These are phyloP conservation scores for Entonaema liquescens DNA, from an alignment of 495 filamentous ascomycete genomes.

Conservation along the genomic window DNA sequence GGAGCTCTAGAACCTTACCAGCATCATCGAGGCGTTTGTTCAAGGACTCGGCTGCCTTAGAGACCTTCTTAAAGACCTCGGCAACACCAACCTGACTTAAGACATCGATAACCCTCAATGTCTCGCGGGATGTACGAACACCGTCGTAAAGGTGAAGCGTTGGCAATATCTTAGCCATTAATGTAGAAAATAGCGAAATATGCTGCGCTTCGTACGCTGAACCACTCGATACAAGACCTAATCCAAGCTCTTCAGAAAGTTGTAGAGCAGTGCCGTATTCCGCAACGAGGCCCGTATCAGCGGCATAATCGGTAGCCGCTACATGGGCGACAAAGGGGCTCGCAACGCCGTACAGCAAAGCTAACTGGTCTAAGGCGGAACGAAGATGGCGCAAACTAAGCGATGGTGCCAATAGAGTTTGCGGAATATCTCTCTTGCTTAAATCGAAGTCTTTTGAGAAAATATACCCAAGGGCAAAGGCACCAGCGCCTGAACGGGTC, in stretches of 20 bases:
- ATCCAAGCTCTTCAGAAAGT: conserved; percentile 88
- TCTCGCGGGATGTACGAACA: conserved; percentile 84
- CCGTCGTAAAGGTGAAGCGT: conserved; percentile 94
- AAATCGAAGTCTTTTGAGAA: conserved; percentile 95
- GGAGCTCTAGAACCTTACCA: conserved; percentile 75
- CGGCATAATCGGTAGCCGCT: conserved; percentile 89
- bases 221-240: conserved; percentile 83
- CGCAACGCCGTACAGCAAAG: conserved; percentile 84
- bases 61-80: conserved; percentile 73
- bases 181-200: conserved; percentile 88
- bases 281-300: conserved; percentile 73
- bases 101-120: conserved; percentile 83
- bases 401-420: conserved; percentile 86
- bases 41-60: conserved; percentile 64
- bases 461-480: conserved; percentile 93
- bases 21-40: conserved; percentile 78
- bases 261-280: conserved; percentile 86
- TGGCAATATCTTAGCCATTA: conserved; percentile 80
- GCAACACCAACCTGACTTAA: conserved; percentile 76
- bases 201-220: conserved; percentile 93
- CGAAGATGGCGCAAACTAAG: conserved; percentile 82
- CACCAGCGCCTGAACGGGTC: conserved; percentile 87
- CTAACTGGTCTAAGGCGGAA: conserved; percentile 86
- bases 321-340: conserved; percentile 93
- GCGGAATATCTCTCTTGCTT: conserved; percentile 88